Conservation (phyloP, 2,329 filamentous ascomycete species). For the Zymoseptoria ardabiliae region DNA sequence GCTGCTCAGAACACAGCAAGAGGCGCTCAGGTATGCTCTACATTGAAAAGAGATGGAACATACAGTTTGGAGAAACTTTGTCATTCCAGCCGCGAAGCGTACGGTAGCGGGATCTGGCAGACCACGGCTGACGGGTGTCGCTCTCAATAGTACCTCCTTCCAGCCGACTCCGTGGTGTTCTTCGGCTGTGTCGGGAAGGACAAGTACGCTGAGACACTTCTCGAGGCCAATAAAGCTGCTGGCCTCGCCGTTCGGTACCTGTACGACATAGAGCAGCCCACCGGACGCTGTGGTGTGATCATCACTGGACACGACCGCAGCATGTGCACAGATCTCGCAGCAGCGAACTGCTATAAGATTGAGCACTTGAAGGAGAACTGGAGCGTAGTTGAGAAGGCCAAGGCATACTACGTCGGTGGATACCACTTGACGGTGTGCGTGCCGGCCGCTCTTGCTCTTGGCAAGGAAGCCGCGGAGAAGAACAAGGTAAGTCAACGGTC, state of each 20-base stretch:
- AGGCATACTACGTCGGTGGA: constrained; percentile 87
- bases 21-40: constrained; percentile 62
- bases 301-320: constrained; percentile 95
- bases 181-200: constrained; percentile 91
- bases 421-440: constrained; percentile 97
- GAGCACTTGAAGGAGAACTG: constrained; percentile 94
- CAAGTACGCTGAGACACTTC: constrained; percentile 86
- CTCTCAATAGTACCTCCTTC: constrained; percentile 67
- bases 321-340: constrained; percentile 90
- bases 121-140: constrained; percentile 3
- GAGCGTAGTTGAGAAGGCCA: constrained; percentile 80
- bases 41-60: neutral
- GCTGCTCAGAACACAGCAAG: constrained; percentile 96
- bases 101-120: neutral
- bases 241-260: constrained; percentile 93
- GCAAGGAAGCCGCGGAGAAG: constrained; percentile 77
- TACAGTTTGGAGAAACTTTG: neutral
- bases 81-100: neutral
- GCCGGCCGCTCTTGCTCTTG: constrained; percentile 80
- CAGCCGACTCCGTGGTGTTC: constrained; percentile 82
- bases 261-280: constrained; percentile 74
- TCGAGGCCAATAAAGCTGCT: constrained; percentile 76
- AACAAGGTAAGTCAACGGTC: constrained; percentile 59
- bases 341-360: constrained; percentile 93
- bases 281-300: constrained; percentile 89